A percentile compares a stretch with the other conserved stretches of the same genome.
Conservation (phyloP, 208 protist genomes). For the Trichomonas gallinae region DNA sequence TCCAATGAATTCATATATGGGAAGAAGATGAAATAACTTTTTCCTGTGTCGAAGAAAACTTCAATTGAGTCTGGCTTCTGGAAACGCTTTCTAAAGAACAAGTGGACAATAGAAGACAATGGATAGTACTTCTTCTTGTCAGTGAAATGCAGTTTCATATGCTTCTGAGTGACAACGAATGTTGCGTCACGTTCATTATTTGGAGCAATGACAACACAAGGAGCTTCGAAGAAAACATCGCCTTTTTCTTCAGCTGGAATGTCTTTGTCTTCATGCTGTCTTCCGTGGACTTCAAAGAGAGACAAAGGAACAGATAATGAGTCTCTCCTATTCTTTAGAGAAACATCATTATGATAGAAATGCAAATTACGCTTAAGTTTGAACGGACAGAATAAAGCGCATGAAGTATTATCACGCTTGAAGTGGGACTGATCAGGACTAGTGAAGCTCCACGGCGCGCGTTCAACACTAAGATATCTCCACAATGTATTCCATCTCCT, state of each 20-base stretch:
- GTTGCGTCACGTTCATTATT: background rate
- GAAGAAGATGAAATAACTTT: background rate
- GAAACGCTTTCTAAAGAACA: background rate
- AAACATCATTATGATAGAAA: background rate
- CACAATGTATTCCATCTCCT: background rate
- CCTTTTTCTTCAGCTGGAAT: background rate
- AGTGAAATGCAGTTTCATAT: background rate
- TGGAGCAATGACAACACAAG: background rate
- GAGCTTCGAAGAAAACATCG: background rate
- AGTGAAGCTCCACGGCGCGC: background rate
- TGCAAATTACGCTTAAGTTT: background rate
- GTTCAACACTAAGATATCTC: background rate
- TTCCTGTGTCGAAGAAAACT: background rate
- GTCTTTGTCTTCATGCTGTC: background rate
- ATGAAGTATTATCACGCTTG: background rate
- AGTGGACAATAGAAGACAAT: background rate
- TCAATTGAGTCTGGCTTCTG: background rate
- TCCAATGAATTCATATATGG: background rate
- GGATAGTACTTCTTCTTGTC: background rate
- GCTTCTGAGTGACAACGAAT: background rate
- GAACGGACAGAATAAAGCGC: background rate
- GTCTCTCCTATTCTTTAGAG: background rate
- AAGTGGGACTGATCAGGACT: background rate
- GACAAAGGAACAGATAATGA: background rate
- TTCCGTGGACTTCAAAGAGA: background rate